Evolutionary conservation across 768 basidiomycete species (phyloP).

Genomic region (Pulveroboletus sp.): DNA sequence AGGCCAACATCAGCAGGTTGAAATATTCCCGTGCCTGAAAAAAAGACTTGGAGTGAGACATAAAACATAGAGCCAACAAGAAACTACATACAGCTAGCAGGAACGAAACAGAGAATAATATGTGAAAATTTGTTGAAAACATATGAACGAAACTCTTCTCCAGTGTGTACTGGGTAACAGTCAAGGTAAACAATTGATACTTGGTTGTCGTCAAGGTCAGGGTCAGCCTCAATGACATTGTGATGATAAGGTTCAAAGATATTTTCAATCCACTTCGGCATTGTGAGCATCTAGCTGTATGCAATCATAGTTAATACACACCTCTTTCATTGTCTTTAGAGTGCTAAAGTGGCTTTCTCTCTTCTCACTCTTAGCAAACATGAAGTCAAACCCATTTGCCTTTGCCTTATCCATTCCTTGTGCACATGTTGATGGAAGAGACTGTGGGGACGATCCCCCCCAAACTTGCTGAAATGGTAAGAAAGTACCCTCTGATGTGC

Average conservation of each 20-base stretch:
- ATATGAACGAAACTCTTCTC: slow-evolving; percentile 18
- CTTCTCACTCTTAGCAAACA: slow-evolving; percentile 19
- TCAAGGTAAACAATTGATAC: slow-evolving; percentile 23
- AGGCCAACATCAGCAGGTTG: slow-evolving; percentile 33
- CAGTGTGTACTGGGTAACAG: slow-evolving; percentile 28
- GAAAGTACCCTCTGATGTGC: slow-evolving; percentile 21
- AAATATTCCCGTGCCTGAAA: no score
- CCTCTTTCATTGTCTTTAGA: slow-evolving; percentile 27
- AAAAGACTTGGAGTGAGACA: no score
- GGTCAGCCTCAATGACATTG: slow-evolving; percentile 8
- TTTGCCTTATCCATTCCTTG: slow-evolving; percentile 11
- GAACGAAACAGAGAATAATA: no score
- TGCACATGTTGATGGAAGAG: slow-evolving; percentile 12
- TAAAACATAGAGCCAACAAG: no score
- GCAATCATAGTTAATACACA: neutral
- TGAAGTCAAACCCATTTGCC: slow-evolving; percentile 19
- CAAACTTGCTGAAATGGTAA: slow-evolving; percentile 35
- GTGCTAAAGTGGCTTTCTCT: slow-evolving; percentile 20
- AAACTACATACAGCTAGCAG: no score
- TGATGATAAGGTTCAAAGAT: slow-evolving; percentile 14
- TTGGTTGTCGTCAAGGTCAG: slow-evolving; percentile 12
- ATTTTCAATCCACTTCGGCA: slow-evolving; percentile 9
- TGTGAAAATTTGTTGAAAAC: no score
- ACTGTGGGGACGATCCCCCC: slow-evolving; percentile 14
- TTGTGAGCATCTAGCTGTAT: neutral